These are phyloP conservation scores for Rhynchospora breviuscula DNA, from an alignment of 176 grass and related monocot species.

Conservation along the genomic window DNA sequence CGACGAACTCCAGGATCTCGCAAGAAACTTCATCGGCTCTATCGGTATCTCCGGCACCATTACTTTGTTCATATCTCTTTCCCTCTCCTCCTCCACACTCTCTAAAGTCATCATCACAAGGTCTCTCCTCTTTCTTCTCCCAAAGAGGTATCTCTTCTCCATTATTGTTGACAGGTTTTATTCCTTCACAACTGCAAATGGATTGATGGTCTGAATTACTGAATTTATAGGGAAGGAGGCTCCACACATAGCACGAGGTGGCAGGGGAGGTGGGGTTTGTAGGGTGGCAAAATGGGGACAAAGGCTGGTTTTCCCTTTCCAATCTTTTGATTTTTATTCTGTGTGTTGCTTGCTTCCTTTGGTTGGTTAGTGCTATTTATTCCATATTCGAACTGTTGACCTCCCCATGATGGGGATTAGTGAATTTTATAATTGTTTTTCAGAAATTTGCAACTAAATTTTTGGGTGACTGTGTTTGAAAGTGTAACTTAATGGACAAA, in stretches of 20 bases:
- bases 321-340: slow-evolving; percentile 23
- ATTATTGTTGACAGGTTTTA: neutral
- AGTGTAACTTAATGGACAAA: slow-evolving; percentile 27
- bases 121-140: slow-evolving; percentile 44
- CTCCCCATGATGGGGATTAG: neutral
- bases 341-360: neutral
- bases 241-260: slow-evolving; percentile 55
- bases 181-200: neutral
- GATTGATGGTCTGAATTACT: neutral
- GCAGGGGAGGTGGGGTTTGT: slow-evolving; percentile 31
- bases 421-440: neutral
- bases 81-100: neutral
- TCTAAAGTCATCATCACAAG: slow-evolving; percentile 46
- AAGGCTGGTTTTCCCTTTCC: slow-evolving; percentile 39
- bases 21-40: slow-evolving; percentile 75
- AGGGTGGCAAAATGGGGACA: slow-evolving; percentile 60
- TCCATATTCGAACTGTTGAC: neutral
- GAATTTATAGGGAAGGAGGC: slow-evolving; percentile 45
- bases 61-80: neutral
- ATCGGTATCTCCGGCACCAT: slow-evolving; percentile 41
- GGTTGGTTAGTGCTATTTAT: neutral
- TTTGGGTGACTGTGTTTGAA: neutral
- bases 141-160: slow-evolving; percentile 37
- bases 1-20: slow-evolving; percentile 60
- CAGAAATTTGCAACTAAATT: neutral